These are phyloP conservation scores for Austropuccinia psidii DNA, from an alignment of 1,284 basidiomycete genomes.

Conservation along the genomic window DNA sequence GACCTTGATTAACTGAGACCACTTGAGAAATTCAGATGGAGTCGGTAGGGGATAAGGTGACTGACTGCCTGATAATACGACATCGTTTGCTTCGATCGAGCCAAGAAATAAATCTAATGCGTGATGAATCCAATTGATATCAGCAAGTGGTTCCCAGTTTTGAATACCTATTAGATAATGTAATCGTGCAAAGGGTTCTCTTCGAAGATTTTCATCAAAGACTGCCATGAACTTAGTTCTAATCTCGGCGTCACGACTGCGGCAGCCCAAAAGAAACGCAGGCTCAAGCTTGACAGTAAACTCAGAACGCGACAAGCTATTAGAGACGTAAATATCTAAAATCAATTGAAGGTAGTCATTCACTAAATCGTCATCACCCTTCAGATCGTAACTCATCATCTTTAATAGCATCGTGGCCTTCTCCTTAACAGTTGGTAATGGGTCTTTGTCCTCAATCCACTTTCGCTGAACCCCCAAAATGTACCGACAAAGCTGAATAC, in stretches of 20 bases:
- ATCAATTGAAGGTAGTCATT: slow-evolving; percentile 82
- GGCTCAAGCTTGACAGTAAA: slow-evolving; percentile 87
- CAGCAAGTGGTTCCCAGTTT: slow-evolving; percentile 88
- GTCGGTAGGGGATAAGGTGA: slow-evolving; percentile 39
- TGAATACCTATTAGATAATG: slow-evolving; percentile 89
- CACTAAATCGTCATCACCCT: slow-evolving; percentile 65
- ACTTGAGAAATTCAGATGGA: slow-evolving; percentile 18
- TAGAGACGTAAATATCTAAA: slow-evolving; percentile 87
- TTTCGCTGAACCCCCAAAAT: slow-evolving; percentile 77
- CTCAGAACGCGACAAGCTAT: slow-evolving; percentile 77
- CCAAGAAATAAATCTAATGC: slow-evolving; percentile 84
- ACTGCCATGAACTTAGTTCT: slow-evolving; percentile 84
- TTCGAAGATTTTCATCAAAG: slow-evolving; percentile 79
- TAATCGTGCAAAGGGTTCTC: slow-evolving; percentile 69
- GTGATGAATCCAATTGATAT: slow-evolving; percentile 91
- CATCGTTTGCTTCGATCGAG: slow-evolving; percentile 62
- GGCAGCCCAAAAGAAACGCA: slow-evolving; percentile 85
- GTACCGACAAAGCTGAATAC: slow-evolving; percentile 68
- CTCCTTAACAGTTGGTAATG: slow-evolving; percentile 81
- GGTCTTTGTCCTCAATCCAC: slow-evolving; percentile 79
- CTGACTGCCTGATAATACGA: slow-evolving; percentile 40
- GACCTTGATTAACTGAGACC: slow-evolving; percentile 46
- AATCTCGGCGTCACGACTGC: slow-evolving; percentile 68
- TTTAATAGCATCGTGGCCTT: slow-evolving; percentile 83
- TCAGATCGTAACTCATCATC: slow-evolving; percentile 76